These are phyloP conservation scores for Fraxinus pennsylvanica DNA, from an alignment of 257 asterid species.

Conservation along the genomic window DNA sequence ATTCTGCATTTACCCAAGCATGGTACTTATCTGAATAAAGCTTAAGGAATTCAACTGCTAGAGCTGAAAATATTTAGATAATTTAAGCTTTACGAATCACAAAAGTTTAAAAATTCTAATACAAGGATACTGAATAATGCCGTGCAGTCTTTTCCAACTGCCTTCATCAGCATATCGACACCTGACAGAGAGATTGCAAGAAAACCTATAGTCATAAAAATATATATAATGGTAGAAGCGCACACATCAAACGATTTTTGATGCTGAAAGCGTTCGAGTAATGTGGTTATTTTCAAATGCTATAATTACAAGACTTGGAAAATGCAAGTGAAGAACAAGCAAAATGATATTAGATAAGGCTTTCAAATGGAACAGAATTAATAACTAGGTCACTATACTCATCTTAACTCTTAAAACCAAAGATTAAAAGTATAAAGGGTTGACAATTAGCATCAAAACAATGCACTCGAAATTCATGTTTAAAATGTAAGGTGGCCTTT, in stretches of 20 bases:
- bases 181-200: constrained; percentile 47
- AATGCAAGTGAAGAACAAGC: background rate
- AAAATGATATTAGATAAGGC: background rate
- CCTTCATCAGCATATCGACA: constrained; percentile 83
- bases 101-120: background rate
- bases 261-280: background rate
- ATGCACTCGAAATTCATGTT: background rate
- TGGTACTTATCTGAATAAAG: constrained; percentile 74
- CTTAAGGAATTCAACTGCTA: constrained; percentile 48
- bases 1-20: constrained; percentile 93
- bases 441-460: background rate
- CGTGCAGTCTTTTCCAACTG: constrained; percentile 97
- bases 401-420: background rate
- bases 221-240: background rate
- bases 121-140: constrained; percentile 91
- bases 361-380: background rate
- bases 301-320: background rate
- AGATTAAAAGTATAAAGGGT: background rate
- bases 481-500: background rate
- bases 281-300: background rate
- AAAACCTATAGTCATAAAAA: background rate
- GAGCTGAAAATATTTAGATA: background rate
- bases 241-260: background rate
- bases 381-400: background rate
- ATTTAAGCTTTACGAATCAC: constrained; percentile 8